Percentiles rank a stretch among this genome's conserved stretches.
Conservation (phyloP, 2,329 filamentous ascomycete genomes). For the Nakataea oryzae region DNA sequence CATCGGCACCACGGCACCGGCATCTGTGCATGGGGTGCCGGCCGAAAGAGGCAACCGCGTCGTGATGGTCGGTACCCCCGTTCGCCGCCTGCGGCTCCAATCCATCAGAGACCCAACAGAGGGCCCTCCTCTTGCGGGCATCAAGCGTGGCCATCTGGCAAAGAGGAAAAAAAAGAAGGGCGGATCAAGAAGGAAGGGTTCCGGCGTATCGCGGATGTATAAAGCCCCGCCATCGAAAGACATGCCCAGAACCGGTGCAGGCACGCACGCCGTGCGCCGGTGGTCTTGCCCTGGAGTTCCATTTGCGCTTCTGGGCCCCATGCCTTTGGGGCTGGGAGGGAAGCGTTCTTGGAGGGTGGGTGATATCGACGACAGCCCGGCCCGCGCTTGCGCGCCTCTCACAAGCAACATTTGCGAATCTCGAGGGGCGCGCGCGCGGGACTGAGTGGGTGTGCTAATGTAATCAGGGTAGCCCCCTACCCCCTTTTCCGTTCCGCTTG, state of each 20-base stretch:
- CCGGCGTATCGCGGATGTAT: too few relatives aligned
- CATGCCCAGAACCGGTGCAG: neutral
- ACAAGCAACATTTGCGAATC: neutral
- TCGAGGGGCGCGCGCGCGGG: neutral
- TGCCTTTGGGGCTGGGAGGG: neutral
- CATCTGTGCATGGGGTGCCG: too few relatives aligned
- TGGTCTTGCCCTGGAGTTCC: neutral
- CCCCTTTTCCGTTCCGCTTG: too few relatives aligned
- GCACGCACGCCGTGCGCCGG: neutral
- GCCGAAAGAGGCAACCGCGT: neutral
- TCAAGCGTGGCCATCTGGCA: too few relatives aligned
- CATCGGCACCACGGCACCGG: neutral
- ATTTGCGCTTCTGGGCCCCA: neutral
- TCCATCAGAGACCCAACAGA: neutral
- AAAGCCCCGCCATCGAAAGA: neutral
- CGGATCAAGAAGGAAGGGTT: neutral
- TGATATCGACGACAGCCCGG: neutral
- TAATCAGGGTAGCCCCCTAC: neutral
- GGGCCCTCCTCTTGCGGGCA: neutral
- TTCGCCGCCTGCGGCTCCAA: neutral
- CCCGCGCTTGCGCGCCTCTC: neutral
- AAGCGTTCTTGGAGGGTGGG: neutral
- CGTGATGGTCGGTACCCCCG: neutral
- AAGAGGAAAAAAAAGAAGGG: too few relatives aligned
- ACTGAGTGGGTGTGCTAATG: neutral